These are phyloP conservation scores for Ophiognomonia clavigignenti-juglandacearum DNA, from an alignment of 2,329 filamentous ascomycete genomes.

Conservation along the genomic window DNA sequence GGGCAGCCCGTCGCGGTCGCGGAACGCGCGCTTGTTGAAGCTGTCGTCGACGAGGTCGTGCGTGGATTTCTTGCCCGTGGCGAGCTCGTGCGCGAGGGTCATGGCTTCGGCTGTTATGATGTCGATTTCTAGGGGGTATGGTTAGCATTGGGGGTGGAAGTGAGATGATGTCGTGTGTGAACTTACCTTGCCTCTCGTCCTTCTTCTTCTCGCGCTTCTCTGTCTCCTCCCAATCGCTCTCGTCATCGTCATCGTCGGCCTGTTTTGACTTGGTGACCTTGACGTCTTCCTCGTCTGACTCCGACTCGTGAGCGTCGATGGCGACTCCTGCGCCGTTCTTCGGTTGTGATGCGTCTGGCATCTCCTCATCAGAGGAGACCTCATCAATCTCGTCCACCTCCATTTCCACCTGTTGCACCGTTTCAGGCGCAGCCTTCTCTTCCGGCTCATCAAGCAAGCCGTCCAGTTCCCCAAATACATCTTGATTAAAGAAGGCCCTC, in stretches of 20 bases:
- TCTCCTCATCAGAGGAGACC: constrained; percentile 29
- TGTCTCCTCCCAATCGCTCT: constrained; percentile 56
- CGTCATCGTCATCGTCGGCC: constrained; percentile 32
- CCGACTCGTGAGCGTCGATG: constrained; percentile 24
- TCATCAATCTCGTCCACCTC: constrained; percentile 28
- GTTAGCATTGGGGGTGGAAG: neutral
- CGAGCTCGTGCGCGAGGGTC: constrained; percentile 90
- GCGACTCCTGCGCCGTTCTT: constrained; percentile 35
- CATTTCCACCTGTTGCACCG: constrained; percentile 33
- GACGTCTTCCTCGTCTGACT: constrained; percentile 39
- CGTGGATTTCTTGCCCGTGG: constrained; percentile 75
- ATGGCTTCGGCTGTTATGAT: constrained; percentile 99
- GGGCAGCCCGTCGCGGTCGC: constrained; percentile 84
- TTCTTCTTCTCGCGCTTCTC: constrained; percentile 53
- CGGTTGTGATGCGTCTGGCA: constrained; percentile 25
- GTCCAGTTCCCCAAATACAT: constrained; percentile 83
- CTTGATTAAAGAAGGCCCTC: constrained; percentile 86
- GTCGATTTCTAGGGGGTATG: constrained; percentile 67
- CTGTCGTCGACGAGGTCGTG: constrained; percentile 81
- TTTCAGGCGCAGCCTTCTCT: constrained; percentile 21
- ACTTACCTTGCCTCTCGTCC: constrained; percentile 58
- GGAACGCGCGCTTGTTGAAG: constrained; percentile 90
- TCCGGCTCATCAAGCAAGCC: constrained; percentile 55
- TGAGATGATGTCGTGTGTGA: neutral
- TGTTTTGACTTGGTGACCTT: constrained; percentile 53